Evolutionary conservation across 441 rosid species (phyloP), one percentile per base, ranked within the genome.

Genomic region (Jatropha multifida): DNA sequence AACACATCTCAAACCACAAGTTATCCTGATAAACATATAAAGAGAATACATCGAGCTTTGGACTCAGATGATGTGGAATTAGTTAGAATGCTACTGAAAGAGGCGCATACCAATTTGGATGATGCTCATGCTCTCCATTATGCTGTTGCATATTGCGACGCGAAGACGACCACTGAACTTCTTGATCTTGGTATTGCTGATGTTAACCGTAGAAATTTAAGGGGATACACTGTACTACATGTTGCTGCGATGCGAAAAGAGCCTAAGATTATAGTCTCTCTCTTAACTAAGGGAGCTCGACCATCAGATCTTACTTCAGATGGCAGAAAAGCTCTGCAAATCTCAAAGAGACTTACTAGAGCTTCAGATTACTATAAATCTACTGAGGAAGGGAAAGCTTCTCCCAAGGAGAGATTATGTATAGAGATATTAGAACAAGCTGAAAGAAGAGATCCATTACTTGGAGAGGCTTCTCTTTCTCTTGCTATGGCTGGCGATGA

Each of bases 31-130:
- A 92, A 88, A 77, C 91, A 88, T 60, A 85, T 86, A 13, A 87
- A 69, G 81, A 85, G 97, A 80, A 89, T 93, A 61, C 87, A 87
- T 70, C 79, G 91, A 65, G 99, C 97, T 2, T 78, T 95, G 4
- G 98, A 95, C 72, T 95, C 98, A 0, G 98, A 95, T 49, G 99
- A 95, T 61, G 92, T 95, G 14, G 97, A 95, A 68, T 79, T 95
- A 73, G 95, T 95, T 61, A 83, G 91, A 71, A 83, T 90, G 93
- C 89, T 95, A 18, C 78, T 93, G 65, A 84, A 77, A 62, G 99
- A 95, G 72, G 89, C 86, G 7, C 85, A 88, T 56, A 86, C 88
- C 41, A 89, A 76, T 74, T 81, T 95, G 41, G 98, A 95, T 67
- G 89, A 85, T 56, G 88, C 98, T 0, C 75, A 78, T 80, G 97